Conservation (phyloP, 148 eudicot species). For the Cornus kousa region DNA sequence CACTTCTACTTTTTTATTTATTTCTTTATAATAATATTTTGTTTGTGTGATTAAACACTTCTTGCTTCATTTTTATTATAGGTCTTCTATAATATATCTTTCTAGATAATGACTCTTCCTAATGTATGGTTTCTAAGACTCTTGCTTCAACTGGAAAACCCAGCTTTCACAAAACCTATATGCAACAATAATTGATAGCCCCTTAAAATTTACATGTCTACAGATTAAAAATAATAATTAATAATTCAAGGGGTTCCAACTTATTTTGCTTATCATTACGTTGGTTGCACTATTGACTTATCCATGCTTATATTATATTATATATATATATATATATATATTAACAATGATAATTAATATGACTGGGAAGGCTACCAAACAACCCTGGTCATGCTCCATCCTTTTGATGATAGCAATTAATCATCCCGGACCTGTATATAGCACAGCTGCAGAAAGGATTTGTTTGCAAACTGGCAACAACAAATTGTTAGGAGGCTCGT, state of each 20-base stretch:
- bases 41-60: not conserved
- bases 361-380: slow-evolving; percentile 5
- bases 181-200: not conserved
- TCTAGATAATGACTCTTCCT: not conserved
- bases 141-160: slow-evolving; percentile 2
- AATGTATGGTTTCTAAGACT: not conserved
- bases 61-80: not conserved
- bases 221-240: too few relatives aligned
- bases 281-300: not conserved
- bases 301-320: not conserved
- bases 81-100: not conserved
- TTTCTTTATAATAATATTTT: not conserved
- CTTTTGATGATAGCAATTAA: not conserved
- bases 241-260: not conserved
- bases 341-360: not conserved
- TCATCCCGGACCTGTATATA: not conserved
- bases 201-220: not conserved
- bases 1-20: not conserved
- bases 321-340: too few relatives aligned
- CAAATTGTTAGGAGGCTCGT: not conserved
- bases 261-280: not conserved
- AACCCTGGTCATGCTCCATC: not conserved
- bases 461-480: not conserved
- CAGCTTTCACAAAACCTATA: not conserved
- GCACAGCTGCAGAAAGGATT: not conserved